Evolutionary conservation across 371 early-diverging fungal genomes (phyloP).

Genomic region (Rhizopus stolonifer): DNA sequence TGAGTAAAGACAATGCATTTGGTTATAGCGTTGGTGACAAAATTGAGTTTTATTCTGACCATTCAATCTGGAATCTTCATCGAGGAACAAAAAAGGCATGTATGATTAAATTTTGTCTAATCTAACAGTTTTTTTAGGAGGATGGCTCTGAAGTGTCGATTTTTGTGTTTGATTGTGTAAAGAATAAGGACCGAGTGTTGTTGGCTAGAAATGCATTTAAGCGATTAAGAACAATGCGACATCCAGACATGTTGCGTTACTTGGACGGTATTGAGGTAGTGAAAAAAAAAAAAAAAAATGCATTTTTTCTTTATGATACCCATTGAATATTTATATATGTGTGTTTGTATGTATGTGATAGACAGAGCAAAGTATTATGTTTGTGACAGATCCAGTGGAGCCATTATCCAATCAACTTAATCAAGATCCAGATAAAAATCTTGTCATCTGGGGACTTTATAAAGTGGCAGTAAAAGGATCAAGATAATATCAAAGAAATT

Average conservation of each 20-base stretch:
- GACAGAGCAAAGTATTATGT: constrained; percentile 84
- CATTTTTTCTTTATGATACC: not conserved
- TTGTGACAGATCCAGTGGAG: constrained; percentile 86
- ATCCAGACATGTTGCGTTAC: constrained; percentile 85
- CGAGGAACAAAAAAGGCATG: constrained; percentile 80
- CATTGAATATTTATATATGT: not conserved
- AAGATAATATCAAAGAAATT: not conserved
- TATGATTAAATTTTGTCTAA: not conserved
- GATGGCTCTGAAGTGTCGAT: constrained; percentile 79
- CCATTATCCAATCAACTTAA: constrained; percentile 68
- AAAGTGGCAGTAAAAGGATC: constrained; percentile 74
- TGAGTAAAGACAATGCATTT: constrained; percentile 74
- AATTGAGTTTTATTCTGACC: constrained; percentile 60
- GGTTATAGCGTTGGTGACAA: constrained; percentile 77
- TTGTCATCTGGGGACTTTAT: constrained; percentile 85
- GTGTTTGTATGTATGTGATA: no score
- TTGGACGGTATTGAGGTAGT: constrained; percentile 84
- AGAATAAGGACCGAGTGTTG: constrained; percentile 63
- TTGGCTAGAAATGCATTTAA: constrained; percentile 89
- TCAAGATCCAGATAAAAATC: constrained; percentile 59
- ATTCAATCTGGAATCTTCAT: constrained; percentile 78
- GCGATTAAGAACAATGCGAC: constrained; percentile 84
- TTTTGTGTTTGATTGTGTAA: constrained; percentile 80
- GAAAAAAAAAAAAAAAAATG: not conserved
- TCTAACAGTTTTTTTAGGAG: constrained; percentile 44